phyloP scores from a whole-genome alignment of 2,329 filamentous ascomycete species.

The Arthroderma uncinatum region DNA sequence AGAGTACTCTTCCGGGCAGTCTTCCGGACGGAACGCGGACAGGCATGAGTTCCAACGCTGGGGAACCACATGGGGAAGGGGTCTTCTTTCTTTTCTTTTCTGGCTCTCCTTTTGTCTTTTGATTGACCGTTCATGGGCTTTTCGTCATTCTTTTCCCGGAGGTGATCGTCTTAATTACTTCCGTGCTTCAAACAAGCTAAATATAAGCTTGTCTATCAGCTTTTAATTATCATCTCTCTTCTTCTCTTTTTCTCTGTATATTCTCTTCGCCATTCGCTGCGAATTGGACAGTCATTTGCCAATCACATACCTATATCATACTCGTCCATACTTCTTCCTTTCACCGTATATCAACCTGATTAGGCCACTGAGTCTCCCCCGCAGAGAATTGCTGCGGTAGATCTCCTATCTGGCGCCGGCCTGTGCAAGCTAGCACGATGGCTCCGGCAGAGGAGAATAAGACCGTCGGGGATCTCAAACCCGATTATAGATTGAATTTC shows the following conservation, averaged over 20 bases:
- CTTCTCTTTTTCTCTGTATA: background rate
- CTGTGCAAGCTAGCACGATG: background rate
- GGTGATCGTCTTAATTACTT: background rate
- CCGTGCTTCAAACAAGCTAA: background rate
- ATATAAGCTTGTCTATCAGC: background rate
- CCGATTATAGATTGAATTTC: conserved; percentile 2
- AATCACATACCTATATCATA: background rate
- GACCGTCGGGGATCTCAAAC: background rate
- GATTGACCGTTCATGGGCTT: background rate
- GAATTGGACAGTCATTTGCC: background rate
- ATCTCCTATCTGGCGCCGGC: background rate
- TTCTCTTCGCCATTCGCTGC: background rate
- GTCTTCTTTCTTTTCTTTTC: background rate
- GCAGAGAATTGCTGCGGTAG: background rate
- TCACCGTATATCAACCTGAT: too few relatives aligned
- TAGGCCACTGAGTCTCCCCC: background rate
- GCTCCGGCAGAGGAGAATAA: background rate
- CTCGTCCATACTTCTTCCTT: background rate
- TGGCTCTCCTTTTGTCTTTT: background rate
- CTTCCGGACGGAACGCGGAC: background rate
- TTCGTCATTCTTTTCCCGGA: background rate
- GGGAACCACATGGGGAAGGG: background rate
- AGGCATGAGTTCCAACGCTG: background rate
- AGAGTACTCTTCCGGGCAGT: background rate
- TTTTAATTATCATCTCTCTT: background rate